Evolutionary conservation across 1,284 basidiomycete species (phyloP).

Genomic region (Heterobasidion parviporum): DNA sequence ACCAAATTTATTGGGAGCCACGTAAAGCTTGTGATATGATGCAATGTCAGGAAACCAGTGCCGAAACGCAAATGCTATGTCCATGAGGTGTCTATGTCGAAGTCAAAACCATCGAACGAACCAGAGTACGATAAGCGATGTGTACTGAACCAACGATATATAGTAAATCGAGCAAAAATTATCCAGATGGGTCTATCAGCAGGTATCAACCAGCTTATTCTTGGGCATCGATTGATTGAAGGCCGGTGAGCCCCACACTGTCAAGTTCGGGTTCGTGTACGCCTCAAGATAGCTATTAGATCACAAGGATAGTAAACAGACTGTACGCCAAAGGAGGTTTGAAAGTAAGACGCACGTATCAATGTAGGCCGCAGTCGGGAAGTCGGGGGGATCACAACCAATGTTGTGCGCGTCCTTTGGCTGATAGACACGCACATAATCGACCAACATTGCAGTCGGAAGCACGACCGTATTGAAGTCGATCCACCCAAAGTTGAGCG

Average conservation of each 20-base stretch:
- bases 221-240: slow-evolving; percentile 12
- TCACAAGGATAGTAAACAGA: background rate
- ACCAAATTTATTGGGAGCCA: too few species aligned
- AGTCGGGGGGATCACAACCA: slow-evolving; percentile 47
- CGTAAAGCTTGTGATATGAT: too few species aligned
- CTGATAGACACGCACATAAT: slow-evolving; percentile 59
- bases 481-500: slow-evolving; percentile 43
- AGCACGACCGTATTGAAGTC: slow-evolving; percentile 25
- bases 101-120: too few species aligned
- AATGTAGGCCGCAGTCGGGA: slow-evolving; percentile 47
- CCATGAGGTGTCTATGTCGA: too few species aligned
- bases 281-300: slow-evolving; percentile 35
- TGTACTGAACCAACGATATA: too few species aligned
- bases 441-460: slow-evolving; percentile 38
- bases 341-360: slow-evolving; percentile 21
- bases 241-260: slow-evolving; percentile 19
- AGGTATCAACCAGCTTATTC: slow-evolving; percentile 10
- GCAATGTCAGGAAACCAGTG: too few species aligned
- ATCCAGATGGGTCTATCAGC: background rate
- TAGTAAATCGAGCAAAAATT: too few species aligned
- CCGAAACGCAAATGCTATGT: too few species aligned
- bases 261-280: slow-evolving; percentile 30
- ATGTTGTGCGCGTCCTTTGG: slow-evolving; percentile 34
- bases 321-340: background rate
- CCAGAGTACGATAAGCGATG: too few species aligned